Evolutionary conservation across 352 stramenopile species (phyloP).

Genomic region (Pythium aristosporum): DNA sequence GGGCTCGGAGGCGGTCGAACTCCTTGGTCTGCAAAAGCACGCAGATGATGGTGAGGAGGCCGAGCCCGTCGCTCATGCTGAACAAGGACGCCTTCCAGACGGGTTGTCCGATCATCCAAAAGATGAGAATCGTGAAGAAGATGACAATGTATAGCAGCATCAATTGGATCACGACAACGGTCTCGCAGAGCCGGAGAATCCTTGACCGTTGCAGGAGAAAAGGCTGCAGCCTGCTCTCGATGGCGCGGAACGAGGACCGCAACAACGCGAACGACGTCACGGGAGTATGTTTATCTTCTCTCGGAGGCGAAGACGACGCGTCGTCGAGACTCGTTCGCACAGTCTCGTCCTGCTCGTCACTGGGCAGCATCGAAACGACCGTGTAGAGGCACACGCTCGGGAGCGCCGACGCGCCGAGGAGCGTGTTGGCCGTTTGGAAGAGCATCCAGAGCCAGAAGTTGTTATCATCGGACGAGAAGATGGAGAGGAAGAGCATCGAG

Average conservation of each 20-base stretch:
- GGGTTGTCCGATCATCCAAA: conserved; percentile 5
- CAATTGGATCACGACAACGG: conserved; percentile 61
- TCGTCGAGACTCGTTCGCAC: background rate
- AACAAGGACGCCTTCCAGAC: conserved; percentile 13
- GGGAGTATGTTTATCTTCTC: background rate
- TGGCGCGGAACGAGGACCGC: conserved; percentile 41
- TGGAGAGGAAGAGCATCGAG: conserved; percentile 41
- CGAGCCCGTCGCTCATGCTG: background rate
- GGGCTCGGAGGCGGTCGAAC: conserved; percentile 59
- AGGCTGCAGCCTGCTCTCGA: conserved; percentile 33
- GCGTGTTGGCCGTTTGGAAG: conserved; percentile 56
- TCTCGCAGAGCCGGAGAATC: conserved; percentile 59
- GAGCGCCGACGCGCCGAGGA: conserved; percentile 55
- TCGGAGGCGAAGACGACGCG: background rate
- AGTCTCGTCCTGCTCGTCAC: conserved; percentile 1
- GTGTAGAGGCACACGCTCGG: conserved; percentile 47
- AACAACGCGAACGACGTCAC: conserved; percentile 52
- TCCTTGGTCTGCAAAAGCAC: conserved; percentile 60
- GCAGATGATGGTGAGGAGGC: conserved; percentile 27
- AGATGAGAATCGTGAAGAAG: background rate
- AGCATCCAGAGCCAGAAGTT: conserved; percentile 47
- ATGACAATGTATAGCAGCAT: conserved; percentile 34
- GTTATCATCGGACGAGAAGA: conserved; percentile 31
- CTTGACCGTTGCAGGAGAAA: conserved; percentile 53
- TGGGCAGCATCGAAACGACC: background rate